Base-by-base conservation (phyloP, 441 rosid species). In the Erodium texanum region DNA sequence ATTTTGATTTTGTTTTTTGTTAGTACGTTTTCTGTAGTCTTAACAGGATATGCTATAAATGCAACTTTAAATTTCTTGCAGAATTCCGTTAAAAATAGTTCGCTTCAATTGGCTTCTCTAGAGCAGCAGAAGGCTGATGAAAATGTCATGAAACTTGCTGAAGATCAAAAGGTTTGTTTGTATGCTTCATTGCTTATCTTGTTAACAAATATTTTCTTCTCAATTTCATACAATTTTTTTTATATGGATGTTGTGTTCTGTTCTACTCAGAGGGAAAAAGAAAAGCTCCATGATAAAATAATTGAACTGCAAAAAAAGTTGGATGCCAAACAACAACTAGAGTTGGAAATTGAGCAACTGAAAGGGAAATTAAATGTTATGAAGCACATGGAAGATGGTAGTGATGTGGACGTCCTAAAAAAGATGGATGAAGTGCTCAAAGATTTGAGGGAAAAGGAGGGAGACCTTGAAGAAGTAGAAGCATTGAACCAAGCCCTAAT, bases 91-190 rank as follows among this genome's bases (percentile, higher is more conserved):
- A 80, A 76, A 77, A 83, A 83, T 71, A 85, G 79, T 75, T 78
- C 81, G 0, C 77, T 88, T 70, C 79, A 88, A 69, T 73, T 87
- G 82, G 97, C 96, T 77, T 68, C 96, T 67, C n/a, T 86, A 79
- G 92, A 86, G 83, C 90, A 92, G 77, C 85, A 88, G 69, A 87
- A 73, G 77, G 85, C 91, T 64, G 91, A 87, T 71, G 99, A 83
- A 71, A 82, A 81, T 74, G 89, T 86, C 41, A 68, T 80, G 75
- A 89, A 87, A 78, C 75, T 94, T 78, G 96, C 96, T 43, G 89
- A 86, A 78, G 97, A 88, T 77, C 99, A 92, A 73, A 80, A 94
- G 96, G 99, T 91, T 66, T 62, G 99, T 91, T 66, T 62, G 38
- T 64, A 75, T n/a, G 54, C 72, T 70, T 64, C 63, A 71, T 20